A percentile compares a stretch with the other conserved stretches of the same genome.
phyloP scores from a whole-genome alignment of 495 filamentous ascomycete species.

The Penicillium atrosanguineum region DNA sequence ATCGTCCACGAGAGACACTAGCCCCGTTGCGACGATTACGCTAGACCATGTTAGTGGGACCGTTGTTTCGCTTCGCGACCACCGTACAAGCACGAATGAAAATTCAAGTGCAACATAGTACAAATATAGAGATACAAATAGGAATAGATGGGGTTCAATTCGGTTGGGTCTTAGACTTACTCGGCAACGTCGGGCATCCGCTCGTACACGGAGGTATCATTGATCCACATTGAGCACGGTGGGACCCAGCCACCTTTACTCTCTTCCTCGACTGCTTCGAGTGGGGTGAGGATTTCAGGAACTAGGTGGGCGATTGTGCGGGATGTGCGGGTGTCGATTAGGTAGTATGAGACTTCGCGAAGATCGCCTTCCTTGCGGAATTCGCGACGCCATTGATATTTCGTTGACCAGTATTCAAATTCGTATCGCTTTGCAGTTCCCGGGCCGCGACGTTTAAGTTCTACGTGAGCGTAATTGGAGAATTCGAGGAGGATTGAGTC shows the following conservation, averaged over 20 bases:
- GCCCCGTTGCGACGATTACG: slow-evolving; percentile 83
- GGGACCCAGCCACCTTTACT: slow-evolving; percentile 87
- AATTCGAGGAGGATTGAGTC: slow-evolving; percentile 89
- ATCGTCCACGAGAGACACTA: slow-evolving; percentile 90
- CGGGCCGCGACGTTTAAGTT: slow-evolving; percentile 69
- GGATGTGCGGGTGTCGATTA: slow-evolving; percentile 64
- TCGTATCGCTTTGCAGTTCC: slow-evolving; percentile 77
- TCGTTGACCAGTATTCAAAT: slow-evolving; percentile 87
- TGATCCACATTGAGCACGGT: slow-evolving; percentile 86
- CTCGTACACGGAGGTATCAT: slow-evolving; percentile 63
- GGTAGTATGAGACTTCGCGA: slow-evolving; percentile 69
- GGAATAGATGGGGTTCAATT: too few species aligned
- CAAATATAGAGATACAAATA: too few species aligned
- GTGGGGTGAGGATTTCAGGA: slow-evolving; percentile 70
- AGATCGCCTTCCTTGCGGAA: slow-evolving; percentile 58
- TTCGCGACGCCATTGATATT: slow-evolving; percentile 81
- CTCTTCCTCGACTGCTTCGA: slow-evolving; percentile 69
- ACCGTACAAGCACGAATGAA: too few species aligned
- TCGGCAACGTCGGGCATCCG: slow-evolving; percentile 80
- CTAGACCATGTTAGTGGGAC: slow-evolving; percentile 38
- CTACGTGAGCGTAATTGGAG: slow-evolving; percentile 94
- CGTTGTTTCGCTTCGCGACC: slow-evolving; percentile 23
- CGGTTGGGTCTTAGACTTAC: slow-evolving; percentile 58
- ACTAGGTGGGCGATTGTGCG: slow-evolving; percentile 76
- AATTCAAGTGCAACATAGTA: too few species aligned